Evolutionary conservation across 2,329 filamentous ascomycete species (phyloP).

Genomic region (Achaetomium macrosporum): DNA sequence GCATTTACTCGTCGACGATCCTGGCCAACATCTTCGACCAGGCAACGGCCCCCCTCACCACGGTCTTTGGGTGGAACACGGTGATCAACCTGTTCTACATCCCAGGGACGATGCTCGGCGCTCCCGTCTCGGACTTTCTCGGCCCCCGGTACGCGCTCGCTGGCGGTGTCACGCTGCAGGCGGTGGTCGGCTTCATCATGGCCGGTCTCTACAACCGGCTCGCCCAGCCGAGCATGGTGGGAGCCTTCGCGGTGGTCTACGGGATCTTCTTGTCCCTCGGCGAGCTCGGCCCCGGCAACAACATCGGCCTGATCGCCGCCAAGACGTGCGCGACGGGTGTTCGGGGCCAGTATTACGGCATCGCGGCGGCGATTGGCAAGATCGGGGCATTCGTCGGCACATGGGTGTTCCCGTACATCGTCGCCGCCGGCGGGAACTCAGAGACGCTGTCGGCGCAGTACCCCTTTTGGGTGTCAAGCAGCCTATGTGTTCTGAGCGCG

Average conservation of each 20-base stretch:
- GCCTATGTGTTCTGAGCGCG: slow-evolving; percentile 71
- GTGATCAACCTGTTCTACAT: slow-evolving; percentile 86
- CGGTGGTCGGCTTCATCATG: slow-evolving; percentile 82
- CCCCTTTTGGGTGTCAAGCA: slow-evolving; percentile 80
- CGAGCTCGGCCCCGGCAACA: slow-evolving; percentile 82
- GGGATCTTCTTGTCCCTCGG: slow-evolving; percentile 72
- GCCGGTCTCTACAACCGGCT: slow-evolving; percentile 69
- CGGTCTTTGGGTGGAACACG: slow-evolving; percentile 80
- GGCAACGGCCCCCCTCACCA: slow-evolving; percentile 56
- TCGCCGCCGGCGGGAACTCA: slow-evolving; percentile 51
- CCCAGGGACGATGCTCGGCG: slow-evolving; percentile 72
- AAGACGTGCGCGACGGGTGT: slow-evolving; percentile 86
- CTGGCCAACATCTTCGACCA: slow-evolving; percentile 58
- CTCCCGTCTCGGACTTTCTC: slow-evolving; percentile 69
- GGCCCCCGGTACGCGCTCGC: slow-evolving; percentile 72
- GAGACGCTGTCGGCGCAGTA: slow-evolving; percentile 64
- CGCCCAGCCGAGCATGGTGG: slow-evolving; percentile 61
- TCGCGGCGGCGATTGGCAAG: slow-evolving; percentile 69
- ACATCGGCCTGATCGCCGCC: slow-evolving; percentile 79
- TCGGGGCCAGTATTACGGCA: slow-evolving; percentile 69
- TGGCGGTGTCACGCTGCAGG: slow-evolving; percentile 65
- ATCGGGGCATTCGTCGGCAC: slow-evolving; percentile 81
- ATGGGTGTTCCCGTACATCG: slow-evolving; percentile 72
- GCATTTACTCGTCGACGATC: slow-evolving; percentile 77
- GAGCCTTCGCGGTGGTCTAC: slow-evolving; percentile 72